phyloP scores from a whole-genome alignment of 306 rosid genomes.

The Senna siamea region DNA sequence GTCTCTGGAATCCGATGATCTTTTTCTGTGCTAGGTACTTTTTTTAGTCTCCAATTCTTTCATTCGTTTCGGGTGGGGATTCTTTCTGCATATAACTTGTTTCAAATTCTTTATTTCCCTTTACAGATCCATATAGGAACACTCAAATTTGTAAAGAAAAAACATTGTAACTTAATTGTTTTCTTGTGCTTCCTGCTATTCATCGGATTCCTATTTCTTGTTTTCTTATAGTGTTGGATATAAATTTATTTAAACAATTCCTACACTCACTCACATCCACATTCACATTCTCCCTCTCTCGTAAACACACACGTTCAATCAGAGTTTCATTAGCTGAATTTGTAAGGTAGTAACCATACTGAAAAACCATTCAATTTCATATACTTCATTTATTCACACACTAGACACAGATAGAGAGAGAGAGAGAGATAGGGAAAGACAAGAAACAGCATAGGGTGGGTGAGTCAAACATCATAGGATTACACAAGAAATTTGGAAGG shows the following conservation, averaged over 20 bases:
- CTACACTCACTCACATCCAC: slow-evolving; percentile 73
- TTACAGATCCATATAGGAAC: slow-evolving; percentile 62
- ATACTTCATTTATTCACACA: slow-evolving; percentile 32
- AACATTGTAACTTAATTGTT: slow-evolving; percentile 40
- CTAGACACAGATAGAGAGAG: slow-evolving; percentile 6
- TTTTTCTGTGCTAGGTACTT: slow-evolving; percentile 59
- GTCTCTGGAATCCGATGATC: slow-evolving; percentile 97
- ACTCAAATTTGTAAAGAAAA: too few relatives aligned
- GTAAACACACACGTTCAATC: slow-evolving; percentile 28
- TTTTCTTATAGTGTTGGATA: slow-evolving; percentile 6
- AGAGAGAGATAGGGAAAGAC: slow-evolving; percentile 47
- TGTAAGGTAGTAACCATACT: too few relatives aligned
- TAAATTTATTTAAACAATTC: slow-evolving; percentile 27
- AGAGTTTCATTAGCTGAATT: too few relatives aligned
- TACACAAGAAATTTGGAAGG: slow-evolving; percentile 36
- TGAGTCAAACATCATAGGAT: too few relatives aligned
- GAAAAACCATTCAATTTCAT: too few relatives aligned
- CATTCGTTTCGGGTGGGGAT: slow-evolving; percentile 67
- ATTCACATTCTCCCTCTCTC: slow-evolving; percentile 51
- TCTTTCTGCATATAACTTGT: slow-evolving; percentile 45
- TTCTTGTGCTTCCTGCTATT: slow-evolving; percentile 49
- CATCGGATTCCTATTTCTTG: slow-evolving; percentile 84
- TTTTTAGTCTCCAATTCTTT: slow-evolving; percentile 70
- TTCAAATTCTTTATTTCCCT: slow-evolving; percentile 43
- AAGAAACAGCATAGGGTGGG: slow-evolving; percentile 25